phyloP scores from a whole-genome alignment of 352 stramenopile species.

The Pythium rishiriense region DNA sequence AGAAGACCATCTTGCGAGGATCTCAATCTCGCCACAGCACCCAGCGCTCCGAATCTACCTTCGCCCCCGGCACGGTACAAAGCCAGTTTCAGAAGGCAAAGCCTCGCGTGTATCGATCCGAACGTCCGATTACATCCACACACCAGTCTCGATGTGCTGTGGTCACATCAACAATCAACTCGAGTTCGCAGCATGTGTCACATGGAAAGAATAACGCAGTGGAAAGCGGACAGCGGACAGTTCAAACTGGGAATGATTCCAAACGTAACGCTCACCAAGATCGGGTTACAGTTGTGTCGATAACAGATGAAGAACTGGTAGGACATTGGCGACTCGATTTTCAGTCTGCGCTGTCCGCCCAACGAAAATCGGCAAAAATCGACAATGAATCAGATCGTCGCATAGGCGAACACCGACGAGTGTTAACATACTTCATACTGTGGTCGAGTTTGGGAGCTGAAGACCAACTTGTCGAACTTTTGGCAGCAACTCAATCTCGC shows the following conservation, averaged over 20 bases:
- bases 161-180: constrained; percentile 27
- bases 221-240: constrained; percentile 4
- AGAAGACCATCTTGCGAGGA: background rate
- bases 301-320: constrained; percentile 7
- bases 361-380: background rate
- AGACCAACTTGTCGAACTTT: constrained; percentile 53
- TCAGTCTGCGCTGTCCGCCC: background rate
- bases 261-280: background rate
- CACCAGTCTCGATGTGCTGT: constrained; percentile 44
- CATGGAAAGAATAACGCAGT: background rate
- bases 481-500: constrained; percentile 54
- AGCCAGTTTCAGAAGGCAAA: constrained; percentile 61
- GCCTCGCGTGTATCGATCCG: constrained; percentile 42
- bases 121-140: constrained; percentile 27
- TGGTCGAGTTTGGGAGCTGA: constrained; percentile 46
- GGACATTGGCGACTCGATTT: constrained; percentile 27
- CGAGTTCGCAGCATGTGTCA: background rate
- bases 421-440: constrained; percentile 14
- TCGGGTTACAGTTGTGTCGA: constrained; percentile 7
- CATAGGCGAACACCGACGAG: background rate
- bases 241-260: background rate
- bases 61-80: constrained; percentile 42
- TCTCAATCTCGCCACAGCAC: background rate
- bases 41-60: constrained; percentile 1
- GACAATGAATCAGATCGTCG: background rate